These are phyloP conservation scores for Pseudogymnoascus sp. DNA, from an alignment of 2,329 filamentous ascomycete genomes.

Conservation along the genomic window DNA sequence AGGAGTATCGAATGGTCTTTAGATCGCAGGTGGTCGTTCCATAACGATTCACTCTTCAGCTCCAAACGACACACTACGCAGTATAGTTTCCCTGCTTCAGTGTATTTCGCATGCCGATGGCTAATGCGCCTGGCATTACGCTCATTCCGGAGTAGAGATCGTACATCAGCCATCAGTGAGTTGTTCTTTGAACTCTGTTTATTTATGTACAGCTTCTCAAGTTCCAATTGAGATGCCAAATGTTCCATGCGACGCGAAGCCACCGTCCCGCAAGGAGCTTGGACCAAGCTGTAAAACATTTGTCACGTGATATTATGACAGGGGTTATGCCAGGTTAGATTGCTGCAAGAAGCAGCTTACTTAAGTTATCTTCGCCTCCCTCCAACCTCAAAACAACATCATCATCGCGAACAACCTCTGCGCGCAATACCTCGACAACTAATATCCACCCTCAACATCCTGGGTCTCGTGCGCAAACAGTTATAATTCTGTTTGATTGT, in stretches of 20 bases:
- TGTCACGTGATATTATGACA: background rate
- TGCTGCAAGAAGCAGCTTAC: background rate
- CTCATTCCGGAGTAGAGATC: constrained; percentile 70
- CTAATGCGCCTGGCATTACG: constrained; percentile 65
- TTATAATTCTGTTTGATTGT: constrained; percentile 6
- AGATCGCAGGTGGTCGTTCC: constrained; percentile 53
- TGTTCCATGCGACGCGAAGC: background rate
- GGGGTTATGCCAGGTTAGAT: background rate
- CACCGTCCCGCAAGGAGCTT: background rate
- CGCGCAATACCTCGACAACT: background rate
- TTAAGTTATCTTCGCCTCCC: constrained; percentile 2
- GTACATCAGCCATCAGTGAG: constrained; percentile 63
- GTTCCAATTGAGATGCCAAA: constrained; percentile 3
- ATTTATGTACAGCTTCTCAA: background rate
- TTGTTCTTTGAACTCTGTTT: background rate
- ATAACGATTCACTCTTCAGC: constrained; percentile 58
- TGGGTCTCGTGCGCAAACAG: constrained; percentile 1
- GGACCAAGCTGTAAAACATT: background rate
- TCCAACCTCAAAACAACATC: background rate
- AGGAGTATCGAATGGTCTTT: constrained; percentile 35
- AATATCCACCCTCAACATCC: background rate
- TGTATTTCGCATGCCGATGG: constrained; percentile 61
- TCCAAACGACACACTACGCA: constrained; percentile 59
- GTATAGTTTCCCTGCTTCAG: constrained; percentile 56
- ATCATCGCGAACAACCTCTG: background rate